Evolutionary conservation across 257 asterid species (phyloP).

Genomic region (Anisodus tanguticus): DNA sequence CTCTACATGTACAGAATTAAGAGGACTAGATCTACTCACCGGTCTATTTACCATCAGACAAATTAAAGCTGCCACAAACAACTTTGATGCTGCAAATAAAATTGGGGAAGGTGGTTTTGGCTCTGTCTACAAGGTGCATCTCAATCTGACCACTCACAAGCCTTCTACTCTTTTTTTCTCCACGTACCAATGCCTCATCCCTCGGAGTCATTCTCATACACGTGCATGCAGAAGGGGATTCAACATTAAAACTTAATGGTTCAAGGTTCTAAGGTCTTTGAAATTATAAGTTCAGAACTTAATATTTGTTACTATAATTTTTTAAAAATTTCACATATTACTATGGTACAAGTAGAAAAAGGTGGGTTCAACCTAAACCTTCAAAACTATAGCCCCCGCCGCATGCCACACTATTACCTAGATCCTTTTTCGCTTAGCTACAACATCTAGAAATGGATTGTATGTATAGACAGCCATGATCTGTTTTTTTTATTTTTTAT

Average conservation of each 20-base stretch:
- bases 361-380: not conserved
- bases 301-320: not conserved
- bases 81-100: conserved; percentile 36
- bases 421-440: not conserved
- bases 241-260: not conserved
- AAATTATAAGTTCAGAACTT: not conserved
- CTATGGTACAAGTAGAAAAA: not conserved
- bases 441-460: not conserved
- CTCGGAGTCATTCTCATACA: not conserved
- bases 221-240: not conserved
- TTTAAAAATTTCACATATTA: not conserved
- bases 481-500: not conserved
- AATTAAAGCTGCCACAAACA: conserved; percentile 34
- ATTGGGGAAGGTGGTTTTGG: conserved; percentile 42
- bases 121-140: conserved; percentile 35
- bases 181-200: not conserved
- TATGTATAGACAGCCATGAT: not conserved
- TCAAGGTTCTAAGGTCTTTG: not conserved
- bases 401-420: not conserved
- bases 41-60: conserved; percentile 32
- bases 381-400: not conserved
- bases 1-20: conserved; percentile 16
- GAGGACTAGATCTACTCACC: conserved; percentile 31
- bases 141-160: not conserved
- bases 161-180: not conserved